A percentile compares a stretch with the other conserved stretches of the same genome.
These are phyloP conservation scores for Cercospora berteroae DNA, from an alignment of 2,329 filamentous ascomycete species.

Conservation along the genomic window DNA sequence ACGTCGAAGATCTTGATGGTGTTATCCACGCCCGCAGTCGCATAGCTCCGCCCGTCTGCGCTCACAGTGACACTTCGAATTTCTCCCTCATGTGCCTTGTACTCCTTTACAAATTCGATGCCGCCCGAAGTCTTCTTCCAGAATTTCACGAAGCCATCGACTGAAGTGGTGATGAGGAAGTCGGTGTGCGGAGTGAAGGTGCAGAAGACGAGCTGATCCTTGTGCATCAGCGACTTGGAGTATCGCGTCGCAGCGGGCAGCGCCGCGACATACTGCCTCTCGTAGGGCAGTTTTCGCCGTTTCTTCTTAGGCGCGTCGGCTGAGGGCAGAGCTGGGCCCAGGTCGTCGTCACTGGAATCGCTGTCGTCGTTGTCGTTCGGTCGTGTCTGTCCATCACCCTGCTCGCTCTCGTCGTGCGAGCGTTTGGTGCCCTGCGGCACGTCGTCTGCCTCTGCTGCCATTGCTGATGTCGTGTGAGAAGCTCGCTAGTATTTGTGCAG, in stretches of 20 bases:
- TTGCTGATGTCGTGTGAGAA: not conserved
- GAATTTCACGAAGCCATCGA: conserved; percentile 97
- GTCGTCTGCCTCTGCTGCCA: conserved; percentile 23
- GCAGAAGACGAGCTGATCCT: conserved; percentile 85
- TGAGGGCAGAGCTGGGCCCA: conserved; percentile 86
- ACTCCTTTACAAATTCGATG: conserved; percentile 98
- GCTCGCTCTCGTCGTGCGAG: conserved; percentile 30
- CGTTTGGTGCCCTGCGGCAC: conserved; percentile 33
- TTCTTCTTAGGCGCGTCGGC: conserved; percentile 77
- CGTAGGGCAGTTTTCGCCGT: conserved; percentile 83
- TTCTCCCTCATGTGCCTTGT: conserved; percentile 82
- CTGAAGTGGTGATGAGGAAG: conserved; percentile 89
- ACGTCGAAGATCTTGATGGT: conserved; percentile 76
- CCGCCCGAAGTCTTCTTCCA: conserved; percentile 90
- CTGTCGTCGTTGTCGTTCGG: conserved; percentile 7
- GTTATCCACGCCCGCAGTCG: conserved; percentile 76
- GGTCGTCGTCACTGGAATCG: conserved; percentile 62
- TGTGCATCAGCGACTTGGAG: conserved; percentile 97
- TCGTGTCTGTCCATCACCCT: not conserved
- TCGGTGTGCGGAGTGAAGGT: conserved; percentile 89
- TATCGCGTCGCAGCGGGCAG: conserved; percentile 79
- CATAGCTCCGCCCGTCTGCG: conserved; percentile 88
- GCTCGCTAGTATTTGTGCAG: not conserved
- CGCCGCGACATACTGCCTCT: conserved; percentile 90
- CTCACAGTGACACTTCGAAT: conserved; percentile 82